These are phyloP conservation scores for Cyclotella sp. DNA, from an alignment of 108 stramenopile genomes.

Conservation along the genomic window DNA sequence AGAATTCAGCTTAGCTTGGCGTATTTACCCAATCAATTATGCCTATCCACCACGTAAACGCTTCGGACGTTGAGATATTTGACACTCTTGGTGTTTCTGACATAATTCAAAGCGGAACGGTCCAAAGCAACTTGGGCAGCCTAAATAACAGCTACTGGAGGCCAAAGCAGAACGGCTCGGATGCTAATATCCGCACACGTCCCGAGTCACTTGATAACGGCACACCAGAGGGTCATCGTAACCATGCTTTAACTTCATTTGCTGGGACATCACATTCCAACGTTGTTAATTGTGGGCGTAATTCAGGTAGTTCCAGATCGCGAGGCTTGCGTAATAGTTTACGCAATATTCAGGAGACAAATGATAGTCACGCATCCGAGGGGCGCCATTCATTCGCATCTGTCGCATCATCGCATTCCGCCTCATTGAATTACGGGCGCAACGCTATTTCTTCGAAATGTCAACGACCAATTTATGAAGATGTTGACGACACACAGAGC, in stretches of 20 bases:
- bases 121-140: neutral
- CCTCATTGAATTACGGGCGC: neutral
- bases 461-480: conserved; percentile 5
- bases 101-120: conserved; percentile 11
- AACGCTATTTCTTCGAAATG: neutral
- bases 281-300: neutral
- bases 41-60: conserved; percentile 27
- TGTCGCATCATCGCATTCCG: neutral
- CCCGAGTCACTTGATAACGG: neutral
- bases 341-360: neutral
- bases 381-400: neutral
- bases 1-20: neutral
- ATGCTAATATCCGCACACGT: neutral
- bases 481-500: neutral
- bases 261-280: neutral
- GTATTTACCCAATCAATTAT: neutral
- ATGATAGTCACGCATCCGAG: neutral
- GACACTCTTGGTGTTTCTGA: conserved; percentile 30
- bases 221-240: neutral
- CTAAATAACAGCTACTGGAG: neutral
- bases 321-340: neutral
- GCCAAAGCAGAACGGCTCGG: neutral
- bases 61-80: conserved; percentile 26
- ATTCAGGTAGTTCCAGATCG: neutral
- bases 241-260: neutral